Percentiles rank a stretch among this genome's conserved stretches.
phyloP scores from a whole-genome alignment of 179 eudicot genomes.

The Beta macrorhiza region DNA sequence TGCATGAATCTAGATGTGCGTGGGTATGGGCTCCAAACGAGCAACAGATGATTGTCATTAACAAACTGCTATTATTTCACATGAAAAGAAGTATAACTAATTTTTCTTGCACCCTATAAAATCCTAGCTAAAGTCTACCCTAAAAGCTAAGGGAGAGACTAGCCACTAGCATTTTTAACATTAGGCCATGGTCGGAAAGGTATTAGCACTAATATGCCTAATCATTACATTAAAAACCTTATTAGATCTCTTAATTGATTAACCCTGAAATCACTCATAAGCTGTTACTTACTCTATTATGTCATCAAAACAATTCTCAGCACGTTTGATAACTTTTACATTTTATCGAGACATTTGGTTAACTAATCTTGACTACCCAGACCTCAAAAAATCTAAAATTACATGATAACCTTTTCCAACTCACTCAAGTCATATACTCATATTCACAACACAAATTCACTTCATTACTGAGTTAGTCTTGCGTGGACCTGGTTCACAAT shows the following conservation, averaged over 20 bases:
- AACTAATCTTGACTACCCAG: neutral
- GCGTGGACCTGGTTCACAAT: too few relatives aligned
- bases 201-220: slow-evolving; percentile 29
- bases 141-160: slow-evolving; percentile 1
- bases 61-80: slow-evolving; percentile 5
- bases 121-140: slow-evolving; percentile 5
- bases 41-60: slow-evolving; percentile 1
- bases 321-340: neutral
- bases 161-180: slow-evolving; percentile 24
- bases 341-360: slow-evolving; percentile 5
- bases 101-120: slow-evolving; percentile 18
- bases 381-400: neutral
- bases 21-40: neutral
- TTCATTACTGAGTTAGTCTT: too few relatives aligned
- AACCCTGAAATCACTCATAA: neutral
- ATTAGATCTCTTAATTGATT: neutral
- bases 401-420: too few relatives aligned
- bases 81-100: slow-evolving; percentile 7
- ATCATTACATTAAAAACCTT: slow-evolving; percentile 16
- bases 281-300: slow-evolving; percentile 7
- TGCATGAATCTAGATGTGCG: neutral
- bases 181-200: slow-evolving; percentile 32
- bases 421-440: neutral
- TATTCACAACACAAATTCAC: too few relatives aligned
- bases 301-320: neutral